Base-by-base conservation (phyloP, 768 basidiomycete species). In the Mycena vitilis region DNA sequence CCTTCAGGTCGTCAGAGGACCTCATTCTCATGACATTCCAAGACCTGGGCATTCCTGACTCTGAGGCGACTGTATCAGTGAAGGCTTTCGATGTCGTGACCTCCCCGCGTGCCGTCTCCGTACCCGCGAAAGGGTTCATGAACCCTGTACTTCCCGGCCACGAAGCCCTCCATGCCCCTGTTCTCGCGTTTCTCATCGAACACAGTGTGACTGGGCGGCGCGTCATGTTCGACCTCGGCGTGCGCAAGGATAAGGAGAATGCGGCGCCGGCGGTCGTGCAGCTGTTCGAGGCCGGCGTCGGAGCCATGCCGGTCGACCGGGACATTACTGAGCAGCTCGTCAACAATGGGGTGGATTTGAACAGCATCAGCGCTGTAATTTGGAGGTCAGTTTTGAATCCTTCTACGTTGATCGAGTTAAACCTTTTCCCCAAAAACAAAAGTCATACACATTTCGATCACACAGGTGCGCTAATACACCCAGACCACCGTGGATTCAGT, bases 391-490 rank as follows among this genome's bases (percentile, higher is more conserved):
- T 25, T 23, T 45, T 7, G 52, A 12, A 15, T 10, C 11, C 1
- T 40, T 15, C 40, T 15, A 15, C n/a, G 3, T 11, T 51, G 16
- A 37, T 10, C 4, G 9, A 9, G 45, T 30, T 30, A 5, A 5
- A 10, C 56, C 36, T 20, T 18, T 38, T 37, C 13, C 10, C 56
- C 36, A 20, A 20, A 25, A n/a, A 12, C 13, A 1, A 2, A 2
- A 71, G 73, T 36, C 73, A 75, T 40, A 44, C 61, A 6, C 70
- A 75, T 56, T 64, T 71, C 25, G 73, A 74, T 60, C 75, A 74
- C 47, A 71, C 51, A 25, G 72, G 70, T 72, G 20, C 63, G 68
- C 61, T 18, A 10, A 16, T 20, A 15, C 18, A 18, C 23, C 8
- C 4, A 20, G 23, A 30, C 25, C 18, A 8, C 6, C 6, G 8